These are phyloP conservation scores for Vigna hirtella DNA, from an alignment of 306 rosid species.

Conservation along the genomic window DNA sequence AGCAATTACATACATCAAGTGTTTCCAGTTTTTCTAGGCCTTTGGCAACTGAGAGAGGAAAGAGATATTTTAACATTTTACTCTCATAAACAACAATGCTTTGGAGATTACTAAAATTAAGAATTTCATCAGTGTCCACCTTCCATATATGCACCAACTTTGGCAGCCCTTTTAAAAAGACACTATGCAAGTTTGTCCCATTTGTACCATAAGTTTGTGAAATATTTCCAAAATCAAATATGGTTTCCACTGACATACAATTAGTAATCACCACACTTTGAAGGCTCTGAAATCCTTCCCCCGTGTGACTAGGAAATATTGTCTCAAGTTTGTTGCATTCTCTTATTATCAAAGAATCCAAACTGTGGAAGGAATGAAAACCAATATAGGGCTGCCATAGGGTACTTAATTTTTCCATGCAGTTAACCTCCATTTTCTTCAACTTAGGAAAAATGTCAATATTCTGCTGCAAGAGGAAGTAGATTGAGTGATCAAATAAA, in stretches of 20 bases:
- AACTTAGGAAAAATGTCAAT: slow-evolving; percentile 34
- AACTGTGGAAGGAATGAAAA: slow-evolving; percentile 24
- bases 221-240: slow-evolving; percentile 32
- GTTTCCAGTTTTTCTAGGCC: not conserved
- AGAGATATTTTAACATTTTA: not conserved
- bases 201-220: not conserved
- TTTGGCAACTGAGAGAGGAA: slow-evolving; percentile 41
- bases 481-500: not conserved
- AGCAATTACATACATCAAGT: accelerated
- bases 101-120: slow-evolving; percentile 4
- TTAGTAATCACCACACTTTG: not conserved
- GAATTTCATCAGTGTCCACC: not conserved
- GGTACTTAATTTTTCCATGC: not conserved
- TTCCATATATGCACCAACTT: slow-evolving; percentile 43
- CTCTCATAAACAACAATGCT: not conserved
- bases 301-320: slow-evolving; percentile 17
- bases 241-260: slow-evolving; percentile 23
- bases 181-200: not conserved
- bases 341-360: slow-evolving; percentile 3
- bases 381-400: slow-evolving; percentile 28
- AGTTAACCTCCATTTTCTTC: slow-evolving; percentile 9
- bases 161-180: not conserved
- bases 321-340: slow-evolving; percentile 35
- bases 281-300: slow-evolving; percentile 9
- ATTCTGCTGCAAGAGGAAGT: not conserved